Percentiles rank a stretch among this genome's conserved stretches.
Conservation (phyloP, 2,329 filamentous ascomycete genomes). For the Diaporthe velutina region DNA sequence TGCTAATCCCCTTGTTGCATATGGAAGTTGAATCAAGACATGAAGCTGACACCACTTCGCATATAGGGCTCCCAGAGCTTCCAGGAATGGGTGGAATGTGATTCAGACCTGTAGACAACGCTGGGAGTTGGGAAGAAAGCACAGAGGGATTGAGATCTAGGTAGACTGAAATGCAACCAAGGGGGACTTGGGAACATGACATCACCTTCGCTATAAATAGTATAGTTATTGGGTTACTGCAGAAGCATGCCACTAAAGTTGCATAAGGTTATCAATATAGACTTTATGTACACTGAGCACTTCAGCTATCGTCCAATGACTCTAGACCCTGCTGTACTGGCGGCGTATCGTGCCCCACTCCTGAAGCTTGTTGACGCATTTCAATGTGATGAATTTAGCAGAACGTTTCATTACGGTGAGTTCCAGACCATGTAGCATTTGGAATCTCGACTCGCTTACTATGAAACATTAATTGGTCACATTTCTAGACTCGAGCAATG, state of each 20-base stretch:
- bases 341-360: neutral
- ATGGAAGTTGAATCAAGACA: neutral
- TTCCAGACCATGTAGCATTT: too few relatives aligned
- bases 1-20: neutral
- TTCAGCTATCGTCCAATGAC: neutral
- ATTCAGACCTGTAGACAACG: neutral
- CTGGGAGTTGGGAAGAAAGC: too few relatives aligned
- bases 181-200: too few relatives aligned
- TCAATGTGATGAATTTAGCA: neutral
- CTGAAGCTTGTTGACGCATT: neutral
- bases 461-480: neutral
- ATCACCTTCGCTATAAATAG: neutral
- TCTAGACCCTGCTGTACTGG: neutral
- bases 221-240: neutral
- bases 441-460: too few relatives aligned
- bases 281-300: neutral
- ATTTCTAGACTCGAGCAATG: neutral
- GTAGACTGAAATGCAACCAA: too few relatives aligned
- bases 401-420: too few relatives aligned
- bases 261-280: neutral
- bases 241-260: neutral
- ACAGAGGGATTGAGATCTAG: neutral
- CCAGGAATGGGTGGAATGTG: constrained; percentile 27
- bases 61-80: constrained; percentile 27
- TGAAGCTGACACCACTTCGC: neutral